phyloP scores from a whole-genome alignment of 1,139 yeast species.

The Kodamaea plutei region DNA sequence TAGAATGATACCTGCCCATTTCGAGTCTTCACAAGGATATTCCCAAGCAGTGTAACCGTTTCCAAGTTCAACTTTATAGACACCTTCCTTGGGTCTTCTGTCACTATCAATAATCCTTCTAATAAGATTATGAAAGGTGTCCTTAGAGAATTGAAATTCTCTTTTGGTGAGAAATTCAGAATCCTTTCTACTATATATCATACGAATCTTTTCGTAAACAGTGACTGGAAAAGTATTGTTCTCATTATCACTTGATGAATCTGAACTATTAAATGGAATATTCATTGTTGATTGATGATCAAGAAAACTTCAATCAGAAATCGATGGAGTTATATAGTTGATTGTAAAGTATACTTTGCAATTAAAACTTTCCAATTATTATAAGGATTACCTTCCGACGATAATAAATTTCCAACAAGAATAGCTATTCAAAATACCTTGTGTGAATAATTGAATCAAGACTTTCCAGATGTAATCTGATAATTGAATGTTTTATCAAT shows the following conservation, averaged over 20 bases:
- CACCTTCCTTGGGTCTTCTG: constrained; percentile 2
- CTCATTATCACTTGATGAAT: constrained; percentile 6
- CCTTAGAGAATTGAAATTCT: constrained; percentile 9
- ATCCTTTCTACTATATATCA: constrained; percentile 27
- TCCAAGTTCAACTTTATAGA: constrained; percentile 6
- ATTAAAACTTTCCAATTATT: too few relatives aligned
- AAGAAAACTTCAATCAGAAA: too few relatives aligned
- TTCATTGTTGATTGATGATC: not conserved
- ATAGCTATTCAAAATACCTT: too few relatives aligned
- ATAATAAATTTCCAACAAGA: too few relatives aligned
- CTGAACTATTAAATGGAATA: constrained; percentile 4
- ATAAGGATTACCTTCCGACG: too few relatives aligned
- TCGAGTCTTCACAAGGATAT: constrained; percentile 8
- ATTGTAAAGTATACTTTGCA: too few relatives aligned
- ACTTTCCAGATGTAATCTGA: too few relatives aligned
- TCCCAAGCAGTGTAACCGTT: constrained; percentile 9
- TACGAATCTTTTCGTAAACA: constrained; percentile 30
- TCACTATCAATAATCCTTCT: constrained; percentile 2
- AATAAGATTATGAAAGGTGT: constrained; percentile 1
- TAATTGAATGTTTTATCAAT: too few relatives aligned
- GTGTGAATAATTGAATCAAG: too few relatives aligned
- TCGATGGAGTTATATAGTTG: too few relatives aligned
- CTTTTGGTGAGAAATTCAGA: constrained; percentile 9
- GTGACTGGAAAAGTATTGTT: constrained; percentile 14
- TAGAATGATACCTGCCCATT: constrained; percentile 28